Percentiles rank a stretch among this genome's conserved stretches.
Conservation (phyloP, 2,329 filamentous ascomycete species). For the Pseudocercospora macadamiae region DNA sequence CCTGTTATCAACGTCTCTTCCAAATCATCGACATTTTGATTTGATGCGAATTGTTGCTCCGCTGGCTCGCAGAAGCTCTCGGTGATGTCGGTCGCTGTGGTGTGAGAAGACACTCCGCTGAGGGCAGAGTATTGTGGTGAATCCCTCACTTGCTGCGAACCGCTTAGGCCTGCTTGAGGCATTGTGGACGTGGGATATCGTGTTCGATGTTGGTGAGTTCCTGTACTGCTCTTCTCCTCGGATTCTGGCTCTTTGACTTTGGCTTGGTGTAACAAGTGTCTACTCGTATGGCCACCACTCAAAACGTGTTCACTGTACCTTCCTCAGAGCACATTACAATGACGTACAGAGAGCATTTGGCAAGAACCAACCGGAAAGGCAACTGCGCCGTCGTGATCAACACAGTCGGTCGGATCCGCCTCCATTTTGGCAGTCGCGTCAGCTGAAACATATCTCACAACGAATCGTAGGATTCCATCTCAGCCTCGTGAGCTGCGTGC, state of each 20-base stretch:
- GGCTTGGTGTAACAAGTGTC: too few species aligned
- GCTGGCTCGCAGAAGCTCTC: conserved; percentile 28
- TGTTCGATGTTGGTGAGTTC: background rate
- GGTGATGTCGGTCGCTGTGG: conserved; percentile 17
- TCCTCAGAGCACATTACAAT: too few species aligned
- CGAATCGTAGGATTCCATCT: conserved; percentile 17
- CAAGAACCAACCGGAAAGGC: conserved; percentile 12
- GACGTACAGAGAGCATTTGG: too few species aligned
- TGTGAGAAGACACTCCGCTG: conserved; percentile 14
- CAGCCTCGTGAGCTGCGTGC: conserved; percentile 1
- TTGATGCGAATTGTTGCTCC: conserved; percentile 23
- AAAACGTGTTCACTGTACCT: too few species aligned
- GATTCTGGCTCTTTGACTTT: background rate
- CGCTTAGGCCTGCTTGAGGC: conserved; percentile 24
- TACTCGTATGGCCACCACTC: too few species aligned
- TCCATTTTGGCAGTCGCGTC: conserved; percentile 13
- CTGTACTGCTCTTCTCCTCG: background rate
- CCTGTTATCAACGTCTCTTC: conserved; percentile 25
- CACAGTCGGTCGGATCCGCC: conserved; percentile 16
- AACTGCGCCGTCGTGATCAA: conserved; percentile 5
- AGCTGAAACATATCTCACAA: conserved; percentile 17
- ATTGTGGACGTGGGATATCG: conserved; percentile 14
- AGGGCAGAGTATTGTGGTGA: conserved; percentile 22
- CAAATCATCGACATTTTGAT: conserved; percentile 23
- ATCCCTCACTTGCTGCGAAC: conserved; percentile 20